Conservation (phyloP, 2,329 filamentous ascomycete genomes). For the Elsinoe arachidis region DNA sequence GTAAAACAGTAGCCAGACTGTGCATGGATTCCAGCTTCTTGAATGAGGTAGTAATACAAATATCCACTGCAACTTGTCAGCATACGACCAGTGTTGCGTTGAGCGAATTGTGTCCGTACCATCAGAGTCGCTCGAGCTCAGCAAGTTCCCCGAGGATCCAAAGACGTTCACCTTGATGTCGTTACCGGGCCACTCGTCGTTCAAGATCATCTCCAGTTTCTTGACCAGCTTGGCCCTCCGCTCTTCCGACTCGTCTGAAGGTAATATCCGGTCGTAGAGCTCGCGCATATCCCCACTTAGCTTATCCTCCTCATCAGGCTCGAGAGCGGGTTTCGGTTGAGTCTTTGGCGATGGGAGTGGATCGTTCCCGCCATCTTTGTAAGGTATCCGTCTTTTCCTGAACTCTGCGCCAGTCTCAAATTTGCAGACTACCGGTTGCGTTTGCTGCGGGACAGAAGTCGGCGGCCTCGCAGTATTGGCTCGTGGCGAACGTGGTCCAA, state of each 20-base stretch:
- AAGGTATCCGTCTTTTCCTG: constrained; percentile 80
- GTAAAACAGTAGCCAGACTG: constrained; percentile 76
- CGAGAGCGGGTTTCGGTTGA: constrained; percentile 60
- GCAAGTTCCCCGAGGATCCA: constrained; percentile 91
- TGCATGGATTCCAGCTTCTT: constrained; percentile 84
- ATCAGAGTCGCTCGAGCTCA: constrained; percentile 94
- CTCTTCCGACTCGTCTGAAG: constrained; percentile 67
- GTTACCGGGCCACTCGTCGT: constrained; percentile 83
- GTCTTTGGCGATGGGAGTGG: constrained; percentile 61
- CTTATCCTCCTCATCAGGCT: constrained; percentile 63
- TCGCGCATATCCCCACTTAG: constrained; percentile 76
- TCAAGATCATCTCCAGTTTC: constrained; percentile 82
- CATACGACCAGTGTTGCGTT: neutral
- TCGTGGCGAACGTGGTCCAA: constrained; percentile 73
- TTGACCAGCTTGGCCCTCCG: constrained; percentile 67
- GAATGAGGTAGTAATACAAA: constrained; percentile 90
- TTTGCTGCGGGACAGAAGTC: constrained; percentile 58
- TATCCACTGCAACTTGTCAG: constrained; percentile 61
- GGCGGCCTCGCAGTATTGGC: constrained; percentile 72
- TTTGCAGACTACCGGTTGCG: constrained; percentile 59
- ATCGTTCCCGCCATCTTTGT: constrained; percentile 70
- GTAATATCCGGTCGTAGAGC: constrained; percentile 76
- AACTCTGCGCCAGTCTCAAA: constrained; percentile 81
- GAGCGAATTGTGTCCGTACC: constrained; percentile 46
- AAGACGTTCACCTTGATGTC: constrained; percentile 88